These are phyloP conservation scores for Carex scoparia DNA, from an alignment of 176 grass and related monocot species.

Conservation along the genomic window DNA sequence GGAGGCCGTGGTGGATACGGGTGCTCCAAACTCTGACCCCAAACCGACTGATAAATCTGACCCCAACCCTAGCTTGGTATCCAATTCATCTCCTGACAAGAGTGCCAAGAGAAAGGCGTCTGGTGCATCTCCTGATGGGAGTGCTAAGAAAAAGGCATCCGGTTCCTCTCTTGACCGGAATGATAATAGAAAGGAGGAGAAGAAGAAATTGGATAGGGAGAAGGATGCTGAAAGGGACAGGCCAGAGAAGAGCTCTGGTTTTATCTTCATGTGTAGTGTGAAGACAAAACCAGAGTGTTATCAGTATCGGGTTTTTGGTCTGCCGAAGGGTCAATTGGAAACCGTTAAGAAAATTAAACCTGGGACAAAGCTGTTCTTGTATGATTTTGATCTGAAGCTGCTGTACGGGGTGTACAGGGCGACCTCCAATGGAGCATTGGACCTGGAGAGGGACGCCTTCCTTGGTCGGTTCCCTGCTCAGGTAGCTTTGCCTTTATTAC, in stretches of 20 bases:
- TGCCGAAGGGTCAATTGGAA: slow-evolving; percentile 47
- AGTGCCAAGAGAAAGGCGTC: neutral
- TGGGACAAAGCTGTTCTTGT: slow-evolving; percentile 76
- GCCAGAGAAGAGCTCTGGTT: slow-evolving; percentile 43
- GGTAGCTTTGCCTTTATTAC: slow-evolving; percentile 29
- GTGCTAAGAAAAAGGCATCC: neutral
- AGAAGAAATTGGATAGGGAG: neutral
- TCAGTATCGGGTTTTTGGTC: slow-evolving; percentile 46
- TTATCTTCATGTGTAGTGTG: slow-evolving; percentile 78
- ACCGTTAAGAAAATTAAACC: slow-evolving; percentile 56
- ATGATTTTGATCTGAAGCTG: slow-evolving; percentile 59
- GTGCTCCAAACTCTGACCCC: neutral
- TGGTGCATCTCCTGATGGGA: neutral
- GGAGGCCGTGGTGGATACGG: neutral
- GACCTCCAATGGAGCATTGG: slow-evolving; percentile 36
- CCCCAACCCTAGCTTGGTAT: neutral
- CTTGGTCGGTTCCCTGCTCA: slow-evolving; percentile 61
- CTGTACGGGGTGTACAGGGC: slow-evolving; percentile 73
- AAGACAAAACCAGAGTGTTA: slow-evolving; percentile 72
- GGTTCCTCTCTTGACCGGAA: neutral
- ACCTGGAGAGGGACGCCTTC: slow-evolving; percentile 57
- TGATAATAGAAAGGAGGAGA: neutral
- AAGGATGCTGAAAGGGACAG: neutral
- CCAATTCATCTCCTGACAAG: neutral
- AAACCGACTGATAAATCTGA: neutral